Percentiles rank a stretch among this genome's conserved stretches.
phyloP scores from a whole-genome alignment of 805 yeast species.

The Metschnikowia kunwiensis region DNA sequence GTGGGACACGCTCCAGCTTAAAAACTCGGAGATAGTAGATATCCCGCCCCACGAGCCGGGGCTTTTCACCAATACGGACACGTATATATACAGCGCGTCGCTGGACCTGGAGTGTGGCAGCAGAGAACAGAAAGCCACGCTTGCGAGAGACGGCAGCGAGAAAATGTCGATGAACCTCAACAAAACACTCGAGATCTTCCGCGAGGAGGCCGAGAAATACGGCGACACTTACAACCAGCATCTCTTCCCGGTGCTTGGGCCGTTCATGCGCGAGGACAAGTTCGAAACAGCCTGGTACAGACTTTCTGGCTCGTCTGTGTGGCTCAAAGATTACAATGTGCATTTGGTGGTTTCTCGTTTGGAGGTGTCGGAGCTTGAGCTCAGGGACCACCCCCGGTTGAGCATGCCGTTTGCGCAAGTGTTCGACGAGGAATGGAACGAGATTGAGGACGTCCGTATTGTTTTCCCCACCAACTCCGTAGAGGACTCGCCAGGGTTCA shows the following conservation, averaged over 20 bases:
- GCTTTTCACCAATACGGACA: not conserved
- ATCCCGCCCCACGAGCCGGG: slow-evolving; percentile 7
- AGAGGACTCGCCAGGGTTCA: slow-evolving; percentile 2
- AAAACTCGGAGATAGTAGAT: slow-evolving; percentile 1
- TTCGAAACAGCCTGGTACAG: slow-evolving; percentile 18
- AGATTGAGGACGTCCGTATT: slow-evolving; percentile 20
- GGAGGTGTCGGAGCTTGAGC: slow-evolving; percentile 13
- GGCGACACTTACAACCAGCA: slow-evolving; percentile 11
- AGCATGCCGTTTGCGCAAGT: slow-evolving; percentile 21
- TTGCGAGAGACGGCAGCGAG: slow-evolving; percentile 5
- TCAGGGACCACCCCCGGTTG: slow-evolving; percentile 13
- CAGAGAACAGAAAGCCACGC: slow-evolving; percentile 1
- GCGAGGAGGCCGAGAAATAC: slow-evolving; percentile 9
- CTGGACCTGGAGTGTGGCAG: not conserved
- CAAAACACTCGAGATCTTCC: slow-evolving; percentile 2
- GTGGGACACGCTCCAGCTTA: slow-evolving; percentile 5
- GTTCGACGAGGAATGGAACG: slow-evolving; percentile 23
- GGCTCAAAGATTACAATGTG: slow-evolving; percentile 22
- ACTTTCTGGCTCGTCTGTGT: slow-evolving; percentile 22
- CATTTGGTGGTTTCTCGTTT: slow-evolving; percentile 23
- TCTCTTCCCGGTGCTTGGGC: slow-evolving; percentile 5
- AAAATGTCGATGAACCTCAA: slow-evolving; percentile 7
- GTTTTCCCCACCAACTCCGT: slow-evolving; percentile 23
- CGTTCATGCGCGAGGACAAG: slow-evolving; percentile 3
- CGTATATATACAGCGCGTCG: not conserved